Conservation (phyloP, 805 yeast genomes). For the Yamadazyma ubonensis region DNA sequence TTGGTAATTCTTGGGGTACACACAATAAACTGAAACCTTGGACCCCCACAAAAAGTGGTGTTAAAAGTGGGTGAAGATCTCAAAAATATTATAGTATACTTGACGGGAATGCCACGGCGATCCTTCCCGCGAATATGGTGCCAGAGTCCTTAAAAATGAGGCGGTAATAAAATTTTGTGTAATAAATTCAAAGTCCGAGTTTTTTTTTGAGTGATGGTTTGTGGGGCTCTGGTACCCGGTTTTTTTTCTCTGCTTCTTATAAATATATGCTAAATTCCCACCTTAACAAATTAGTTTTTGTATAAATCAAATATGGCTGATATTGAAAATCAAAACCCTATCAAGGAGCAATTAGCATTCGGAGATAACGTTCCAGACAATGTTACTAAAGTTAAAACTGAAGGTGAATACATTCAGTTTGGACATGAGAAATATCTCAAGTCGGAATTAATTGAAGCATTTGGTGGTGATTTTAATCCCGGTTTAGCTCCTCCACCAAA, state of each 20-base stretch:
- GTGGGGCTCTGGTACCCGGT: slow-evolving; percentile 7
- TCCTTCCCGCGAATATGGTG: neutral
- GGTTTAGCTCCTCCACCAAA: slow-evolving; percentile 49
- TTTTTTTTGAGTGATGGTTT: neutral
- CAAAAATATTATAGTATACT: neutral
- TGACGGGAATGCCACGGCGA: neutral
- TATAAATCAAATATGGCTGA: slow-evolving; percentile 21
- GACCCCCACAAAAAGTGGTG: slow-evolving; percentile 7
- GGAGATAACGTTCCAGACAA: slow-evolving; percentile 14
- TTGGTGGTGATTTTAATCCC: slow-evolving; percentile 82
- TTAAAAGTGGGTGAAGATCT: slow-evolving; percentile 4
- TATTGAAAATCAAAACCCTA: slow-evolving; percentile 37
- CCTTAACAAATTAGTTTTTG: neutral
- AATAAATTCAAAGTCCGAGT: slow-evolving; percentile 8
- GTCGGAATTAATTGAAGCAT: slow-evolving; percentile 60
- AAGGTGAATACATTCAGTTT: slow-evolving; percentile 64
- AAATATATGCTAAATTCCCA: neutral
- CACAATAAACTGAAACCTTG: slow-evolving; percentile 1
- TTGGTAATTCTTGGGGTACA: neutral
- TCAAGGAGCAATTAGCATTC: slow-evolving; percentile 26
- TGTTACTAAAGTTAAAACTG: slow-evolving; percentile 37
- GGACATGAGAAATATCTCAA: slow-evolving; percentile 70
- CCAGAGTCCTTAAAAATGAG: neutral
- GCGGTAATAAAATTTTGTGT: slow-evolving; percentile 5
- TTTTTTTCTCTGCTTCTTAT: neutral